phyloP scores from a whole-genome alignment of 2,329 filamentous ascomycete genomes.

The Xylogone sp. region DNA sequence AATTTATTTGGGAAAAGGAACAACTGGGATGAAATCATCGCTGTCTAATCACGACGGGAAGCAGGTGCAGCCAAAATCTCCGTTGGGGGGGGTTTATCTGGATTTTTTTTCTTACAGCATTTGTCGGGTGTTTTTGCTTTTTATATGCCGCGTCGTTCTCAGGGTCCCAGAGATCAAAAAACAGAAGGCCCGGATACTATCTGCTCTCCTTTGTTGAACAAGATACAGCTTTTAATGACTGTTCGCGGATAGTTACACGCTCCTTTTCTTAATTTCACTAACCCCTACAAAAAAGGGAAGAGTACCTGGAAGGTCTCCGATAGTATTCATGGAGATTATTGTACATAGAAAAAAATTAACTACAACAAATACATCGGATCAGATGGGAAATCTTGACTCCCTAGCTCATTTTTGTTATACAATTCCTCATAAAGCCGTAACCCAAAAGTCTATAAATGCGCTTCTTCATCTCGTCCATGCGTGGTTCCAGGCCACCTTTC shows the following conservation, averaged over 20 bases:
- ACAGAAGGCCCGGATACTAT: background rate
- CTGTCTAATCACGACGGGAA: background rate
- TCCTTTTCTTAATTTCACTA: background rate
- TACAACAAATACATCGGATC: background rate
- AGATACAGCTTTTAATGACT: background rate
- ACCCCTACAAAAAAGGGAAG: background rate
- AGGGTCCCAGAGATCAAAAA: background rate
- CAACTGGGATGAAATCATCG: background rate
- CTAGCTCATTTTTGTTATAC: background rate
- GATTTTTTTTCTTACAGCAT: background rate
- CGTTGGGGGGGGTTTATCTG: background rate
- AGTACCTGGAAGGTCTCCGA: background rate
- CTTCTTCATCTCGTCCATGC: conserved; percentile 66
- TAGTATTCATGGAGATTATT: background rate
- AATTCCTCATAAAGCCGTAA: background rate
- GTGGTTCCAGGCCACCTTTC: conserved; percentile 83
- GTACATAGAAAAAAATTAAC: too few species aligned
- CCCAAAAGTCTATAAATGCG: background rate
- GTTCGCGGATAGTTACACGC: background rate
- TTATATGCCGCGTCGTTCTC: background rate
- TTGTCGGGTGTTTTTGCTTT: background rate
- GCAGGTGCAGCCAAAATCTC: background rate
- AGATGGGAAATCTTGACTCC: background rate
- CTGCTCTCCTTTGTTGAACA: background rate
- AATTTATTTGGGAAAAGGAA: background rate